Evolutionary conservation across 495 filamentous ascomycete species (phyloP), one percentile per base, ranked within the genome.

Genomic region (Cladorrhinum samala): DNA sequence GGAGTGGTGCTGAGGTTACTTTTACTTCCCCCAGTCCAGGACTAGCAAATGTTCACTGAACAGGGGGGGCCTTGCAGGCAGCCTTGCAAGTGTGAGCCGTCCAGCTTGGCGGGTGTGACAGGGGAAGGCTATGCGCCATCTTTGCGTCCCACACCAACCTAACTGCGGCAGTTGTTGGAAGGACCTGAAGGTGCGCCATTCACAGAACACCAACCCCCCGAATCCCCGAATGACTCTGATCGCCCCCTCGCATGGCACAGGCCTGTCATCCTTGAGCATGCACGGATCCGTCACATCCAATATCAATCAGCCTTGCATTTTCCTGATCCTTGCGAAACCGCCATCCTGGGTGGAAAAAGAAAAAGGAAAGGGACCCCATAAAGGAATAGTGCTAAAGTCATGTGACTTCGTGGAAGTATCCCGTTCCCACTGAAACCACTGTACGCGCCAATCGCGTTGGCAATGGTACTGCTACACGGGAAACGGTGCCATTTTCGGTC

Each of bases 361-460:
- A 24, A 17, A 2, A 43, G 14, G 23, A 18, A 9, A 20, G 21
- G n/a, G 20, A n/a, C 1, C 55, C 52, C 33, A 25, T 58, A 57
- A 46, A 16, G 55, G 56, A 19, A 16, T 59, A 59, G 49, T 24
- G 37, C 19, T 2, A 1, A 8, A 19, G 27, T 67, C 65, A 67
- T 46, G 57, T 67, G 65, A 63, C 40, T 9, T 19, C 62, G 65
- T 37, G 62, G 42, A 11, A 33, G 25, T 54, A 45, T 51, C 53
- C 37, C 48, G 52, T 45, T 20, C 19, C 40, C 51, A n/a, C 59
- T 46, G 37, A 17, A 16, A 46, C 48, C 62, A 61, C 49, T 53
- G 51, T 46, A 62, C 60, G 59, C 59, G 62, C 55, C 52, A 59
- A 58, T 62, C 62, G 60, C 65, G 65, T 50, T 56, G 43, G 53